These are phyloP conservation scores for Helotiales sp. DNA, from an alignment of 2,329 filamentous ascomycete genomes.

Conservation along the genomic window DNA sequence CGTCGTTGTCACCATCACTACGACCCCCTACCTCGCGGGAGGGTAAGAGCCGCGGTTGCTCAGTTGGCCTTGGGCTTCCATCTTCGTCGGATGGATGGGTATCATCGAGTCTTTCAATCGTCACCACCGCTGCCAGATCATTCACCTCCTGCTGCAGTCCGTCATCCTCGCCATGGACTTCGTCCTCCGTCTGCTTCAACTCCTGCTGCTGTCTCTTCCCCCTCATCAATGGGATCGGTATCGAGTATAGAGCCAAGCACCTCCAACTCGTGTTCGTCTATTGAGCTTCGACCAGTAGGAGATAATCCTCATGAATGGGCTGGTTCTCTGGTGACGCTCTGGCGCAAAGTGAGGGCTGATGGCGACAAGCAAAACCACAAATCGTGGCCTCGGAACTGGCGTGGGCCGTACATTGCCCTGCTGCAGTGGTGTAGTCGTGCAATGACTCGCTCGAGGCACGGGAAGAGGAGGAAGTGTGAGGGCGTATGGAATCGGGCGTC, in stretches of 20 bases:
- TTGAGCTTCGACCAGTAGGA: constrained; percentile 18
- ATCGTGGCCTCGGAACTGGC: constrained; percentile 18
- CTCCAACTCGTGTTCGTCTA: constrained; percentile 17
- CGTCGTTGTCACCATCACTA: constrained; percentile 5
- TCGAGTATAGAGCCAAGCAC: constrained; percentile 15
- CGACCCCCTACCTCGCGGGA: constrained; percentile 1
- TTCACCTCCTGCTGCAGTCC: constrained; percentile 14
- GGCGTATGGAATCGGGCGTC: background rate
- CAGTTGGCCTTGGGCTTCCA: constrained; percentile 7
- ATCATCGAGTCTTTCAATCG: constrained; percentile 10
- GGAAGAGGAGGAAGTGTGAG: constrained; percentile 10
- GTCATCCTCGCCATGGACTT: constrained; percentile 3
- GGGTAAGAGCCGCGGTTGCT: constrained; percentile 10
- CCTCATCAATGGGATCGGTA: constrained; percentile 10
- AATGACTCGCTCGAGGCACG: constrained; percentile 17
- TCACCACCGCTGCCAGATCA: constrained; percentile 15
- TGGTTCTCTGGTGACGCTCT: constrained; percentile 21
- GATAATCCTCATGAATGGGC: constrained; percentile 18
- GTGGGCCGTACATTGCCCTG: constrained; percentile 2
- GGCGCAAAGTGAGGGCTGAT: constrained; percentile 3
- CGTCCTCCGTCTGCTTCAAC: constrained; percentile 13
- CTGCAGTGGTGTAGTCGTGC: constrained; percentile 16
- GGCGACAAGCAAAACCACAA: constrained; percentile 2
- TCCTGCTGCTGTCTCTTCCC: constrained; percentile 16
- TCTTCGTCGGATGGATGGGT: constrained; percentile 5